These are phyloP conservation scores for Zymoseptoria ardabiliae DNA, from an alignment of 2,329 filamentous ascomycete genomes.

Conservation along the genomic window DNA sequence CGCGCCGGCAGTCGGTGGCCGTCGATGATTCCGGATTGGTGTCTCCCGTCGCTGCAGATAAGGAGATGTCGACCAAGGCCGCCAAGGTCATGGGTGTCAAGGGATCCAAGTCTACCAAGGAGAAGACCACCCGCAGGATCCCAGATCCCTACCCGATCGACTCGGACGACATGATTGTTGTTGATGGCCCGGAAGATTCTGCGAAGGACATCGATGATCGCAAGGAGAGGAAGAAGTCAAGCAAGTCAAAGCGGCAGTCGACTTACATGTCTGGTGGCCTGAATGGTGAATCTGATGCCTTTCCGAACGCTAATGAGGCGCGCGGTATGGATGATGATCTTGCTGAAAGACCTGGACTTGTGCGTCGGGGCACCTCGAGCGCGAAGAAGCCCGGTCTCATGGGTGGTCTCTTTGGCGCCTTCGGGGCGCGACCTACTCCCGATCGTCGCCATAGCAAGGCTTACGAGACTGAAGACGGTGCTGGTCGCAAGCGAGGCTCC, in stretches of 20 bases:
- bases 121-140: constrained; percentile 44
- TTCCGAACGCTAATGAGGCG: constrained; percentile 34
- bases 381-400: constrained; percentile 52
- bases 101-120: constrained; percentile 40
- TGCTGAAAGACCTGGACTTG: constrained; percentile 43
- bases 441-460: constrained; percentile 25
- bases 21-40: constrained; percentile 60
- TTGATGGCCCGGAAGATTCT: constrained; percentile 42
- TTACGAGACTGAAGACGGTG: constrained; percentile 30
- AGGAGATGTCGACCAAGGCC: constrained; percentile 60
- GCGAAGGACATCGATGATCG: constrained; percentile 27
- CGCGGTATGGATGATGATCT: constrained; percentile 44
- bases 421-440: constrained; percentile 24
- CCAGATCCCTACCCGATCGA: constrained; percentile 56
- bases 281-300: constrained; percentile 36
- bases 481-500: constrained; percentile 27
- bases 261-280: constrained; percentile 33
- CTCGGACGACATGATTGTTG: constrained; percentile 50
- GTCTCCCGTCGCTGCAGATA: constrained; percentile 57
- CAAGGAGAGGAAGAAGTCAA: constrained; percentile 28
- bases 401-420: constrained; percentile 46
- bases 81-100: constrained; percentile 64
- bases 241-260: constrained; percentile 37
- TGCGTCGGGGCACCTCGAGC: constrained; percentile 56
- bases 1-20: constrained; percentile 50